These are phyloP conservation scores for Verbascum thapsus DNA, from an alignment of 257 asterid species.

Conservation along the genomic window DNA sequence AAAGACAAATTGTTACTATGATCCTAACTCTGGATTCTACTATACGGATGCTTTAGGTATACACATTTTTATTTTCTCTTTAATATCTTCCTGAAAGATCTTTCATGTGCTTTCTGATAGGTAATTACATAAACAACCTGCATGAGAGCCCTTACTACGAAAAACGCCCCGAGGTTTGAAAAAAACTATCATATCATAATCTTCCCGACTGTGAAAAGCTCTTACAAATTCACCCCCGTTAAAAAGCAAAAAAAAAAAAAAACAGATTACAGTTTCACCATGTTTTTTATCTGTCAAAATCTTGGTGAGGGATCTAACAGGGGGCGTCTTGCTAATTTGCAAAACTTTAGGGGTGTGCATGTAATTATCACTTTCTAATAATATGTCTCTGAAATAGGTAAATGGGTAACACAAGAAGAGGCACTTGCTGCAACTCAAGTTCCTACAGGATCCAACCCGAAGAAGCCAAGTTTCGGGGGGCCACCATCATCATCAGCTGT, in stretches of 20 bases:
- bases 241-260: too few species aligned
- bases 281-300: too few species aligned
- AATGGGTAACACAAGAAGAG: conserved; percentile 90
- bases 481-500: conserved; percentile 38
- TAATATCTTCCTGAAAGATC: not conserved
- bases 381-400: conserved; percentile 50
- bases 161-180: too few species aligned
- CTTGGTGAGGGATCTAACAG: too few species aligned
- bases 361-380: not conserved
- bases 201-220: too few species aligned
- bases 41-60: conserved; percentile 85
- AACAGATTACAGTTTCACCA: too few species aligned
- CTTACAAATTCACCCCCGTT: too few species aligned
- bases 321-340: too few species aligned
- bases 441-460: conserved; percentile 52
- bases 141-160: too few species aligned
- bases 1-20: conserved; percentile 63
- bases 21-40: conserved; percentile 96
- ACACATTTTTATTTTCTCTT: conserved; percentile 7
- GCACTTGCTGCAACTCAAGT: conserved; percentile 61
- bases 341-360: too few species aligned
- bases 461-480: conserved; percentile 49
- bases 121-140: too few species aligned
- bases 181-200: too few species aligned
- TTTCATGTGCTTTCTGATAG: conserved; percentile 1